Conservation (phyloP, 106 monocot genomes). For the Dendrobium huoshanense region DNA sequence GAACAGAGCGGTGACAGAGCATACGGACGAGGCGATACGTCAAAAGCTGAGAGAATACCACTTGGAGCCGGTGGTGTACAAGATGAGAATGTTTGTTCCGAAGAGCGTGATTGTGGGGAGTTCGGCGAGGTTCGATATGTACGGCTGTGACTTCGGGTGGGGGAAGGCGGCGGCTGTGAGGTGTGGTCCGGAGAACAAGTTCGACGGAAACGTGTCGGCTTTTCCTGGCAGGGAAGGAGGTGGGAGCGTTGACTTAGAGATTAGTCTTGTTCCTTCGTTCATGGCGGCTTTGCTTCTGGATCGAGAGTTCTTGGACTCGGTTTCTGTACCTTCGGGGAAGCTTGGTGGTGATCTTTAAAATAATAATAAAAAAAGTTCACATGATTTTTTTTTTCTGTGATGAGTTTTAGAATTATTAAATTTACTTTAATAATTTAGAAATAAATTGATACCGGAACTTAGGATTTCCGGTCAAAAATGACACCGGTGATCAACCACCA, state of each 20-base stretch:
- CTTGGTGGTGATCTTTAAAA: no score
- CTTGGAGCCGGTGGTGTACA: slow-evolving; percentile 24
- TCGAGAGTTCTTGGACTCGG: slow-evolving; percentile 28
- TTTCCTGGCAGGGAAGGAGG: slow-evolving; percentile 38
- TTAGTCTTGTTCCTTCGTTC: slow-evolving; percentile 26
- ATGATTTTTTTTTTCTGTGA: no score
- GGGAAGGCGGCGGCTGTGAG: slow-evolving; percentile 32
- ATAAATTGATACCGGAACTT: no score
- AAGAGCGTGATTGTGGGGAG: slow-evolving; percentile 26
- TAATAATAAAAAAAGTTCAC: no score
- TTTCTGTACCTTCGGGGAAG: not conserved
- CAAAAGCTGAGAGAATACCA: slow-evolving; percentile 16
- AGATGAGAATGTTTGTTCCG: slow-evolving; percentile 12
- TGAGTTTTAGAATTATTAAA: no score
- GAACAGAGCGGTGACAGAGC: slow-evolving; percentile 17
- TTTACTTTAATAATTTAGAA: no score
- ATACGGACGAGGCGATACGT: slow-evolving; percentile 36
- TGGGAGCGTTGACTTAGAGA: slow-evolving; percentile 51
- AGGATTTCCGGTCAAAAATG: no score
- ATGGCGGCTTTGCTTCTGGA: slow-evolving; percentile 39
- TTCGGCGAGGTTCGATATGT: slow-evolving; percentile 52
- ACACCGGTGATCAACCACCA: no score
- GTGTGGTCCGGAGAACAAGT: slow-evolving; percentile 34
- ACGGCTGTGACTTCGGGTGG: slow-evolving; percentile 55
- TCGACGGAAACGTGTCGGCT: slow-evolving; percentile 41